Percentiles rank a stretch among this genome's conserved stretches.
phyloP scores from a whole-genome alignment of 2,329 filamentous ascomycete species.

The Orbilia oligospora region DNA sequence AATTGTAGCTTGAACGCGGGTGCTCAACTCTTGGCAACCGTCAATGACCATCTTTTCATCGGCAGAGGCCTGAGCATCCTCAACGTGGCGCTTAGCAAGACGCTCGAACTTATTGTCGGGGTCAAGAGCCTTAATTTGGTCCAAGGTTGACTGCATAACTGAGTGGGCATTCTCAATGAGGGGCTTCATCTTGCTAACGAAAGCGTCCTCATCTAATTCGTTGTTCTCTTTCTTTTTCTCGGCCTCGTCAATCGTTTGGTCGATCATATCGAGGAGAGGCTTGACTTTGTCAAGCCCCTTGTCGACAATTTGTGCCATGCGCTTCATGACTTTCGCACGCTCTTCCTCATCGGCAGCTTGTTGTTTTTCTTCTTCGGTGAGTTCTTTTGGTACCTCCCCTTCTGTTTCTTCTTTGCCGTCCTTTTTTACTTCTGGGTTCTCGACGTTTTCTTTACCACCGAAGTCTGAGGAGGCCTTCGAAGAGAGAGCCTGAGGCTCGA shows the following conservation, averaged over 20 bases:
- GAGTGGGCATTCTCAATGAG: slow-evolving; percentile 87
- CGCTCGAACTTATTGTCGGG: slow-evolving; percentile 88
- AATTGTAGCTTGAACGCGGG: slow-evolving; percentile 80
- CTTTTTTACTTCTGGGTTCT: slow-evolving; percentile 74
- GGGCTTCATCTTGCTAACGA: slow-evolving; percentile 88
- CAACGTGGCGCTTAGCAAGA: slow-evolving; percentile 85
- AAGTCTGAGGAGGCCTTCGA: slow-evolving; percentile 50
- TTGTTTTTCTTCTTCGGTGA: slow-evolving; percentile 71
- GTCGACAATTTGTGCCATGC: slow-evolving; percentile 80
- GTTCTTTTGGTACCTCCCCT: slow-evolving; percentile 65
- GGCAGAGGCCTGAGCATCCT: slow-evolving; percentile 79
- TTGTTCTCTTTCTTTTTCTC: slow-evolving; percentile 80
- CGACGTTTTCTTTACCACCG: slow-evolving; percentile 69
- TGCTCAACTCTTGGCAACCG: slow-evolving; percentile 78
- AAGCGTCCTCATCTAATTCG: slow-evolving; percentile 88
- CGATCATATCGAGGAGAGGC: slow-evolving; percentile 88
- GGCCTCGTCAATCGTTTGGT: slow-evolving; percentile 83
- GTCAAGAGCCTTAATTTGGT: slow-evolving; percentile 86
- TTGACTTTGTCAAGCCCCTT: slow-evolving; percentile 86
- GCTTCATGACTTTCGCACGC: slow-evolving; percentile 79
- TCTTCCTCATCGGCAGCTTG: slow-evolving; percentile 72
- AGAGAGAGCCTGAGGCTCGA: slow-evolving; percentile 43
- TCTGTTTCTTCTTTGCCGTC: slow-evolving; percentile 63
- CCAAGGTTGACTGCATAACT: slow-evolving; percentile 88
- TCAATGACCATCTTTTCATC: slow-evolving; percentile 90